Evolutionary conservation across 2,329 filamentous ascomycete species (phyloP), one percentile per base, ranked within the genome.

Genomic region (Pseudogymnoascus sp.): DNA sequence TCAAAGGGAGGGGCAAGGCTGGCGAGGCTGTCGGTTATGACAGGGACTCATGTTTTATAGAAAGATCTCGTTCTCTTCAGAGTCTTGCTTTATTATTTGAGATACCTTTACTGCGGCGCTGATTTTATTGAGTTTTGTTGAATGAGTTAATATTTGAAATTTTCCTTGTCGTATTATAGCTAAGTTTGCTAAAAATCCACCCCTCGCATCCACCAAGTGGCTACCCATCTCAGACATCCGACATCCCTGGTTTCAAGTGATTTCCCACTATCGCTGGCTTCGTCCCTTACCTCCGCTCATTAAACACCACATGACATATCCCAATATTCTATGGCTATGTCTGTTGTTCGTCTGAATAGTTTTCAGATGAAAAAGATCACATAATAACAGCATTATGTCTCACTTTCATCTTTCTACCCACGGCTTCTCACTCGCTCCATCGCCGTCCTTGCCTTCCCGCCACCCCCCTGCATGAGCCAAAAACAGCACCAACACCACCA

Each of bases 1-100:
- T 55, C 48, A 55, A 55, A 55, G 29, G 27, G 48, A 55, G 48
- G 48, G 48, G 48, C 48, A 55, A 55, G 48, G 48, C 48, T 55
- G 48, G 29, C 48, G 5, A 55, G 48, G 29, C 48, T 55, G 21
- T 15, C 15, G 2, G 48, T 6, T 48, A 44, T 21, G 10, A 25
- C 17, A 6, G 17, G 5, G n/a, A 31, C 44, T 51, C 25, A 31
- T 25, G 15, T 42, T 51, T 42, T 51, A 17, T 51, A 31, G 44
- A 51, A 31, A 15, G 44, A 31, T 51, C 27, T 51, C 27, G n/a
- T 51, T 51, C 27, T 51, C 27, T 3, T 51, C 44, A 51, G n/a
- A 48, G 12, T n/a, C 21, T 27, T 44, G 41, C 21, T 44, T 44
- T 44, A n/a, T 17, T 55, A 15, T 55, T 33, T 31, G 48, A 55